These are phyloP conservation scores for Colletotrichum filicis DNA, from an alignment of 2,329 filamentous ascomycete genomes.

Conservation along the genomic window DNA sequence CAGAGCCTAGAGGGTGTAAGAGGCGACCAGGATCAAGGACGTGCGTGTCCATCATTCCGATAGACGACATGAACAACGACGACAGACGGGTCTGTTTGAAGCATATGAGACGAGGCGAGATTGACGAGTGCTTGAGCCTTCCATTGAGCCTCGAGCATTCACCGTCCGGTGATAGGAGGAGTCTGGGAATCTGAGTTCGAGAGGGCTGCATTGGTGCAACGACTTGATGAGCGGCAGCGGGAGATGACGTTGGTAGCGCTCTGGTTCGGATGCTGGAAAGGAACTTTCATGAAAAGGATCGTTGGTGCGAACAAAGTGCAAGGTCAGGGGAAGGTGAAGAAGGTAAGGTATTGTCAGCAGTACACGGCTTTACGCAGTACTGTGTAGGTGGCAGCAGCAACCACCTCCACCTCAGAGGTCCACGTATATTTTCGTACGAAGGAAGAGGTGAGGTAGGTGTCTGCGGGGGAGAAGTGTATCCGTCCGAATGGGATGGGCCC, in stretches of 20 bases:
- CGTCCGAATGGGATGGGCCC: too few relatives aligned
- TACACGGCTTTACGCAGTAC: not conserved
- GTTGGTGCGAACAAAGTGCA: conserved; percentile 14
- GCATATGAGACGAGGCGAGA: conserved; percentile 10
- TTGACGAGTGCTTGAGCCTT: not conserved
- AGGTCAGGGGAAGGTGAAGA: conserved; percentile 11
- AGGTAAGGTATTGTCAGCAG: not conserved
- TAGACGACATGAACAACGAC: not conserved
- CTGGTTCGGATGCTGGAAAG: conserved; percentile 17
- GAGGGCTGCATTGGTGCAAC: not conserved
- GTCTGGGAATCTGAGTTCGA: not conserved
- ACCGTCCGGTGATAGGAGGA: not conserved
- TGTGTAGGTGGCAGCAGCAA: not conserved
- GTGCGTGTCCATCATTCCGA: conserved; percentile 25
- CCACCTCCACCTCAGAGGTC: not conserved
- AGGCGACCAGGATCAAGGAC: conserved; percentile 23
- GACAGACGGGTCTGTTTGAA: conserved; percentile 18
- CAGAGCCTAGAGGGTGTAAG: not conserved
- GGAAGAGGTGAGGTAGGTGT: not conserved
- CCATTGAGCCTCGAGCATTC: not conserved
- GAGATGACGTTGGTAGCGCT: conserved; percentile 26
- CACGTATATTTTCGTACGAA: not conserved
- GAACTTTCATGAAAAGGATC: conserved; percentile 23
- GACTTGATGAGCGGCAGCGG: conserved; percentile 14
- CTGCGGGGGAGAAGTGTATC: too few relatives aligned